These are phyloP conservation scores for Eragrostis tef DNA, from an alignment of 202 grass and related monocot genomes.

Conservation along the genomic window DNA sequence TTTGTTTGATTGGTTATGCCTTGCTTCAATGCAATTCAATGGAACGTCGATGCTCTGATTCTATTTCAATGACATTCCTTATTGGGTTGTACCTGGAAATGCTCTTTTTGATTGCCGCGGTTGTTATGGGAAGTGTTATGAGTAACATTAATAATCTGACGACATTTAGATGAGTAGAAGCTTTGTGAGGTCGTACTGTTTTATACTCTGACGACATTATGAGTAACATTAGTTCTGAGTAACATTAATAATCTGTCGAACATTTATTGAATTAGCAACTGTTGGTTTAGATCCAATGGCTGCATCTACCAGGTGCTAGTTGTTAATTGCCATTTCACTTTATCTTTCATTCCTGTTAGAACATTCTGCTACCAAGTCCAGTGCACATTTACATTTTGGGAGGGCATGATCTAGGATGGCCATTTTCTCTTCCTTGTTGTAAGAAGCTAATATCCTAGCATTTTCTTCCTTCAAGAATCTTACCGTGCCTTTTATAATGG, in stretches of 20 bases:
- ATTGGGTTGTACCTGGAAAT: not conserved
- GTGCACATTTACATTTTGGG: not conserved
- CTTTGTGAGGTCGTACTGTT: not conserved
- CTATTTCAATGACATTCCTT: not conserved
- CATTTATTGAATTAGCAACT: not conserved
- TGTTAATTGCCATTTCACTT: not conserved
- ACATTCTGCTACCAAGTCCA: not conserved
- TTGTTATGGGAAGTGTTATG: not conserved
- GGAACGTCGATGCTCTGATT: not conserved
- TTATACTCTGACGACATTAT: too few species aligned
- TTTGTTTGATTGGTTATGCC: not conserved
- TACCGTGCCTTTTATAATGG: not conserved
- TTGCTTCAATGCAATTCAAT: not conserved
- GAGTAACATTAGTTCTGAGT: too few species aligned
- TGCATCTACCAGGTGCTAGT: conserved; percentile 16
- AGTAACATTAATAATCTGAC: not conserved
- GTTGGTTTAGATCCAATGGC: not conserved
- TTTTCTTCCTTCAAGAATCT: not conserved
- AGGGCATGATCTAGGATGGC: not conserved
- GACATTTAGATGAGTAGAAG: not conserved
- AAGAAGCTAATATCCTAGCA: conserved; percentile 23
- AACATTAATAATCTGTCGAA: too few species aligned
- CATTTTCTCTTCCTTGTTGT: not conserved
- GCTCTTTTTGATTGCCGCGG: not conserved
- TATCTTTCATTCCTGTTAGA: not conserved